phyloP scores from a whole-genome alignment of 345 rosid genomes.

The Lepidium sativum region DNA sequence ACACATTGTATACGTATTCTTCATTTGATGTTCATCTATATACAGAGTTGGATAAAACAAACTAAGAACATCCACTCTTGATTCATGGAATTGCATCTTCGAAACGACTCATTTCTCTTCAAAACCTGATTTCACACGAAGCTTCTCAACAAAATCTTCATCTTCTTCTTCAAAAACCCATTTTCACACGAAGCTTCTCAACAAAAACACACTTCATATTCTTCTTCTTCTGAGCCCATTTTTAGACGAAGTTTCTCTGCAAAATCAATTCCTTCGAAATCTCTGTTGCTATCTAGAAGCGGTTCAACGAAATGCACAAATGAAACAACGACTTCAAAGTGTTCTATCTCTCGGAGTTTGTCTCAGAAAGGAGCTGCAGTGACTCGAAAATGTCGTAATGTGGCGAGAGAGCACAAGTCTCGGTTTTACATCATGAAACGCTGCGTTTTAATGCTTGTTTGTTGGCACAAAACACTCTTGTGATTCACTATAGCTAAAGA shows the following conservation, averaged over 20 bases:
- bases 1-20: not conserved
- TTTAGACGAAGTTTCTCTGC: conserved; percentile 63
- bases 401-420: conserved; percentile 90
- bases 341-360: conserved; percentile 32
- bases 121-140: conserved; percentile 13
- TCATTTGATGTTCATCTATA: not conserved
- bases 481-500: not conserved
- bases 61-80: conserved; percentile 8
- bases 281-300: conserved; percentile 38
- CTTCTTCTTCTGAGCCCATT: conserved; percentile 37
- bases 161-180: conserved; percentile 12
- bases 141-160: conserved; percentile 20
- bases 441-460: conserved; percentile 89
- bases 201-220: conserved; percentile 19
- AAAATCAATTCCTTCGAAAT: conserved; percentile 49
- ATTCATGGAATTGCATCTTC: conserved; percentile 22
- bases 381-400: conserved; percentile 55
- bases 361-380: conserved; percentile 57
- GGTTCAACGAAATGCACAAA: conserved; percentile 34
- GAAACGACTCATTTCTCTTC: conserved; percentile 14
- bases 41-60: not conserved
- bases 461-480: conserved; percentile 84
- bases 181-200: conserved; percentile 19
- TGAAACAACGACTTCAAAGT: conserved; percentile 27
- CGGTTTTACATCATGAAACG: conserved; percentile 85